Evolutionary conservation across 768 basidiomycete genomes (phyloP).

Genomic region (Amylocystis lapponica): DNA sequence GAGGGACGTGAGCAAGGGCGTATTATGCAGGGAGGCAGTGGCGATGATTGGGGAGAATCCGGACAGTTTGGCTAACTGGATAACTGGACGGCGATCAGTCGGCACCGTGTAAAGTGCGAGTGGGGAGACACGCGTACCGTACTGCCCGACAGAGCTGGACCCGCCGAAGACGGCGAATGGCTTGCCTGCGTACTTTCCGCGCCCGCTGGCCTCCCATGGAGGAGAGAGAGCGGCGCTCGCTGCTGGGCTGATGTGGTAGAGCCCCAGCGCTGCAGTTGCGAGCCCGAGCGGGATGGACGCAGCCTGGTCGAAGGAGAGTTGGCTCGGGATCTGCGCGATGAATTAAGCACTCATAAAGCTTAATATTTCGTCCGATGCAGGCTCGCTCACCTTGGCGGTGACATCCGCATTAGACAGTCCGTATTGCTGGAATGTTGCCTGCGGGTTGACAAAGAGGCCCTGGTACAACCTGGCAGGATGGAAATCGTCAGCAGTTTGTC

Average conservation of each 20-base stretch:
- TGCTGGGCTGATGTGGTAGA: constrained; percentile 26
- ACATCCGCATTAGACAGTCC: constrained; percentile 20
- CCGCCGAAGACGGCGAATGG: constrained; percentile 18
- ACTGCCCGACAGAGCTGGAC: constrained; percentile 18
- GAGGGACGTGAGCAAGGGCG: constrained; percentile 14
- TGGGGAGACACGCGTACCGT: constrained; percentile 2
- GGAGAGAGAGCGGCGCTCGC: constrained; percentile 5
- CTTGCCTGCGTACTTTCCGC: constrained; percentile 11
- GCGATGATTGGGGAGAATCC: constrained; percentile 23
- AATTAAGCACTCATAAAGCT: not conserved
- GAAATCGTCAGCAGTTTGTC: no score
- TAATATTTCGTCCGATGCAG: no score
- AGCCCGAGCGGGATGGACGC: constrained; percentile 35
- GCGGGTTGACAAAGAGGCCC: constrained; percentile 11
- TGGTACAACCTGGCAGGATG: constrained; percentile 22
- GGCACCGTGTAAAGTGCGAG: not conserved
- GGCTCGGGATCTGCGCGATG: constrained; percentile 28
- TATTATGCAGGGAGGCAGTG: constrained; percentile 8
- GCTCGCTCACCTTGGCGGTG: constrained; percentile 16
- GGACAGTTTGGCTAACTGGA: constrained; percentile 19
- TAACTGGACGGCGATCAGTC: constrained; percentile 8
- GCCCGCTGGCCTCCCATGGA: constrained; percentile 13
- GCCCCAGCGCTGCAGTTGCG: constrained; percentile 30
- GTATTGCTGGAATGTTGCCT: constrained; percentile 24
- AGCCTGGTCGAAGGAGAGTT: constrained; percentile 34